Evolutionary conservation across 106 monocot genomes (phyloP), one percentile per base, ranked within the genome.

Genomic region (Phalaenopsis equestris): DNA sequence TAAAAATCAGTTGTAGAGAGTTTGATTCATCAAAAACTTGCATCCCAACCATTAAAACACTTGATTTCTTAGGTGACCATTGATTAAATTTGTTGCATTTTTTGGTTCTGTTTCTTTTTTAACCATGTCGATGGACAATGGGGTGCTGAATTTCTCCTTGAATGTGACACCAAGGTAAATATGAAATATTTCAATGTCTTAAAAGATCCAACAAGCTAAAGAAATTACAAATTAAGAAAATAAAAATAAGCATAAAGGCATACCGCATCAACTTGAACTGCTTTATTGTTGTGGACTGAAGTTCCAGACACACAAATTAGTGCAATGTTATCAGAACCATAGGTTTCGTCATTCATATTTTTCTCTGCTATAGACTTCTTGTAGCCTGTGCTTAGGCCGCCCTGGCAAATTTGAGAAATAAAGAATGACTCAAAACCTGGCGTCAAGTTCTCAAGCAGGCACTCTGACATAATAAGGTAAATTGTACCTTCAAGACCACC

Each of bases 231-330:
- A 19, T 21, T 65, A 18, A 65, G 14, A 38, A 15, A 58, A 64
- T 30, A 30, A 76, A 42, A 77, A 47, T 42, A 36, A 49, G 6
- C 15, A 72, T 14, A 18, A 46, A 64, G 57, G 45, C 85, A 83
- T 93, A 99, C 99, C 80, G 93, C 88, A 83, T 95, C 93, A 88
- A 99, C 99, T 91, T 99, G 99, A 81, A 91, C 24, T 78, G 86
- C 88, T 84, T 95, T 99, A 72, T 91, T 95, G 86, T 95, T 95
- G 83, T 91, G 89, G 21, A 82, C 77, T 38, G 87, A 90, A 81
- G 93, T 88, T 48, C 90, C 90, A 55, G 95, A 99, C 56, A 99
- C 81, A 82, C 83, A 88, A 65, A 99, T 82, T 55, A 99, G 86
- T 79, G 95, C 95, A 86, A 93, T 88, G 43, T 87, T 82, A 83